A percentile compares a stretch with the other conserved stretches of the same genome.
phyloP scores from a whole-genome alignment of 2,329 filamentous ascomycete species.

The Stagonosporopsis rhizophila region DNA sequence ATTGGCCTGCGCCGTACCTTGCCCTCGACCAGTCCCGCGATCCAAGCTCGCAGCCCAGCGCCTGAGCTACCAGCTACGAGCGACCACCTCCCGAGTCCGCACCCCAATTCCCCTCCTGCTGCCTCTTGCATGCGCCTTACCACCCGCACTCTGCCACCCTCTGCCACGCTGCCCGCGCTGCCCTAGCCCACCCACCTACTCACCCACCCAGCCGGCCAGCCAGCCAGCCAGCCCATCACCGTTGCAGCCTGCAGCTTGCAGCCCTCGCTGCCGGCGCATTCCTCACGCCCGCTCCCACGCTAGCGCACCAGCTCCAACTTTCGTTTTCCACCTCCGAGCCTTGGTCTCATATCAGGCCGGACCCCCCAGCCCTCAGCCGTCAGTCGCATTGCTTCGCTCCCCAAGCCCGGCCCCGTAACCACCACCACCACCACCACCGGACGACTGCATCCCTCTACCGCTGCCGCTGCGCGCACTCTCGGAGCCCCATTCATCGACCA shows the following conservation, averaged over 20 bases:
- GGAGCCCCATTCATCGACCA: slow-evolving; percentile 6
- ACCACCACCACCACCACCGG: slow-evolving; percentile 12
- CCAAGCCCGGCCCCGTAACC: slow-evolving; percentile 16
- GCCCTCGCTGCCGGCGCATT: slow-evolving; percentile 39
- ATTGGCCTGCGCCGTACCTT: slow-evolving; percentile 23
- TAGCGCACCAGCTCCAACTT: slow-evolving; percentile 35
- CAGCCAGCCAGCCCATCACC: no score
- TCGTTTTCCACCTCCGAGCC: slow-evolving; percentile 20
- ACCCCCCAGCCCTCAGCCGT: slow-evolving; percentile 18
- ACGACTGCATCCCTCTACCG: slow-evolving; percentile 27
- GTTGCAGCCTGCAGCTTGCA: slow-evolving; percentile 6
- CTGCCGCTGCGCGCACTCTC: slow-evolving; percentile 22
- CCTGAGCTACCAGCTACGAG: slow-evolving; percentile 22
- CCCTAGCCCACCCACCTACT: slow-evolving; percentile 18
- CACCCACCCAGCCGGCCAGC: slow-evolving; percentile 10
- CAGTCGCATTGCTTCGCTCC: slow-evolving; percentile 24
- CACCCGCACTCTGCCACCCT: slow-evolving; percentile 18
- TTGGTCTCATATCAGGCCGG: slow-evolving; percentile 32
- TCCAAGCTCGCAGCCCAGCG: slow-evolving; percentile 27
- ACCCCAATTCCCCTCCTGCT: slow-evolving; percentile 31
- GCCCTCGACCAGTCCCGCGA: slow-evolving; percentile 26
- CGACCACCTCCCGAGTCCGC: slow-evolving; percentile 28
- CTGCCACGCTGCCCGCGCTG: slow-evolving; percentile 10
- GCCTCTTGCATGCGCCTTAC: slow-evolving; percentile 28
- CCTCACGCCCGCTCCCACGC: slow-evolving; percentile 23